phyloP scores from a whole-genome alignment of 2,329 filamentous ascomycete species.

The Botrytis pseudocinerea region DNA sequence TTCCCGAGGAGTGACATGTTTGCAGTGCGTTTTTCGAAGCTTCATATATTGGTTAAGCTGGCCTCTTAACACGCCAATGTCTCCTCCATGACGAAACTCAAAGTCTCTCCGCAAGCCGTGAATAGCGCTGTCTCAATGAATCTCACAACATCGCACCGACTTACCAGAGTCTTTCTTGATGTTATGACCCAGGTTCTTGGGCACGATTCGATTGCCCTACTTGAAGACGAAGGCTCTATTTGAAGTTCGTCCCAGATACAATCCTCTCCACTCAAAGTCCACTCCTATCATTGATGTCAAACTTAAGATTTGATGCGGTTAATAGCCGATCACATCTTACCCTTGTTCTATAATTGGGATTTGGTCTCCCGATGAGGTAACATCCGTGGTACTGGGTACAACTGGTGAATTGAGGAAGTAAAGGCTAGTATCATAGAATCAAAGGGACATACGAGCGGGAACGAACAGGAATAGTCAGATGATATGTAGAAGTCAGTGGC shows the following conservation, averaged over 20 bases:
- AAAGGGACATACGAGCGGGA: background rate
- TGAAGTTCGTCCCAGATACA: background rate
- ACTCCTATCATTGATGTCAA: background rate
- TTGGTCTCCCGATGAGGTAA: background rate
- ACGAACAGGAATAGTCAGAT: background rate
- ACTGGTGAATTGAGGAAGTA: background rate
- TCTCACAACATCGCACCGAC: background rate
- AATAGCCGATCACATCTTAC: background rate
- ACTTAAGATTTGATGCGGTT: background rate
- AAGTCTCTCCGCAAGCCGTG: background rate
- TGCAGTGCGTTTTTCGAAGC: too few relatives aligned
- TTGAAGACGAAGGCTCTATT: background rate
- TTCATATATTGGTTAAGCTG: background rate
- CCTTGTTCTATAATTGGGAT: background rate
- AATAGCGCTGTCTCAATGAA: background rate
- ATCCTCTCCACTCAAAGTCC: too few relatives aligned
- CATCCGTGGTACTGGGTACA: background rate
- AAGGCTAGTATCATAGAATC: background rate
- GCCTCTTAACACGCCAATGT: background rate
- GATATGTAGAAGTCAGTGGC: background rate
- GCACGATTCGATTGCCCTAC: background rate
- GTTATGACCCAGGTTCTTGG: background rate
- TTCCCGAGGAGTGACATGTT: conserved; percentile 15
- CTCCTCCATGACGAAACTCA: too few relatives aligned
- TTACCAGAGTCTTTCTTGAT: background rate